phyloP scores from a whole-genome alignment of 495 filamentous ascomycete species.

The Hyaloscypha hepaticicola region DNA sequence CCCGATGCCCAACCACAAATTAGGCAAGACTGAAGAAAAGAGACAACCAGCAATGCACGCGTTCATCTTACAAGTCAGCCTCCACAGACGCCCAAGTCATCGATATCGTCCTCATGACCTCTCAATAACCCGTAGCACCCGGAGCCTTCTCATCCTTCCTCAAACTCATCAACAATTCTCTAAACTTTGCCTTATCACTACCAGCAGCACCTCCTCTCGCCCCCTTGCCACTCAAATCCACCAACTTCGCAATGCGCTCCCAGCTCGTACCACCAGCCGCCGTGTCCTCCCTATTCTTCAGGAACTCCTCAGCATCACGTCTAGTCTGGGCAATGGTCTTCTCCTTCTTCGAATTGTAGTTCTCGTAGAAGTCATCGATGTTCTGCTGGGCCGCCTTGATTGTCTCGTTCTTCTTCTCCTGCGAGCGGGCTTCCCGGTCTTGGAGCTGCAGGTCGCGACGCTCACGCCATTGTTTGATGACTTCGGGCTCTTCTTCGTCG shows the following conservation, averaged over 20 bases:
- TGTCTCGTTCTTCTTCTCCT: conserved; percentile 74
- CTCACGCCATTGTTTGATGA: conserved; percentile 89
- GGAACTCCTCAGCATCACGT: conserved; percentile 91
- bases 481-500: conserved; percentile 81
- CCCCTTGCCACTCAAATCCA: conserved; percentile 94
- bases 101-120: background rate
- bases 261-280: conserved; percentile 93
- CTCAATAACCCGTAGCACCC: conserved; percentile 65
- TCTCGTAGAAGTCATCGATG: conserved; percentile 99
- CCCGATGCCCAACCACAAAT: conserved; percentile 20
- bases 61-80: conserved; percentile 22
- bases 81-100: conserved; percentile 4
- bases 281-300: conserved; percentile 85
- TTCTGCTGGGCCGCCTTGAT: conserved; percentile 80
- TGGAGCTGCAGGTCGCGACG: conserved; percentile 74
- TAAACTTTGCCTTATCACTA: conserved; percentile 91
- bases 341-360: conserved; percentile 96
- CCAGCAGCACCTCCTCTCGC: conserved; percentile 78
- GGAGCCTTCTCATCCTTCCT: conserved; percentile 94
- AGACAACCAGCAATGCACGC: conserved; percentile 23
- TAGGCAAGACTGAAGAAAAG: conserved; percentile 20
- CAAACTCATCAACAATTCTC: conserved; percentile 83
- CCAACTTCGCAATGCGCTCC: conserved; percentile 96
- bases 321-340: conserved; percentile 82
- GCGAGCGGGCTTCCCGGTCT: conserved; percentile 73